Evolutionary conservation across 2,329 filamentous ascomycete genomes (phyloP).

Genomic region (Penicillium sclerotigenum): DNA sequence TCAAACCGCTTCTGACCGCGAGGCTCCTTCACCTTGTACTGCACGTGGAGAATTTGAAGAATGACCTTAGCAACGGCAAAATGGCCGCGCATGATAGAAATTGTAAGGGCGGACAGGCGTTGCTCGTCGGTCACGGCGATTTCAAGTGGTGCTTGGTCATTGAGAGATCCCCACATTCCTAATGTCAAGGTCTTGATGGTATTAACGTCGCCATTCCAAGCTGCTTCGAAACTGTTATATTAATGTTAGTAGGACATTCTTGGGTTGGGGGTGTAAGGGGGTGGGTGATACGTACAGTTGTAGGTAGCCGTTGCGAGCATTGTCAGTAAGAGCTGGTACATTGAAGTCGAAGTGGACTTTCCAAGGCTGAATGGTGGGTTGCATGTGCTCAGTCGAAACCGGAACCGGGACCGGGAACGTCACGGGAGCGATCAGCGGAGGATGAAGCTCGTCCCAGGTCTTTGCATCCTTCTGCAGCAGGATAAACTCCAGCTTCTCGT

Average conservation of each 20-base stretch:
- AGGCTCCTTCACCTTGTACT: constrained; percentile 60
- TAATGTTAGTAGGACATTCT: constrained; percentile 51
- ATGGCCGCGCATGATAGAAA: constrained; percentile 67
- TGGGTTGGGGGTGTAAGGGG: constrained; percentile 37
- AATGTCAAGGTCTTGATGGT: constrained; percentile 49
- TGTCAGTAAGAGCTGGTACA: constrained; percentile 50
- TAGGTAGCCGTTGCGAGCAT: constrained; percentile 58
- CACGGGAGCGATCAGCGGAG: constrained; percentile 26
- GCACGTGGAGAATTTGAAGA: constrained; percentile 66
- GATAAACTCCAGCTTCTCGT: constrained; percentile 53
- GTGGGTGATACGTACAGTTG: constrained; percentile 52
- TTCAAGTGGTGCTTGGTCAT: constrained; percentile 59
- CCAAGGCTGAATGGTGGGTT: constrained; percentile 36
- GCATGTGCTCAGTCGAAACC: constrained; percentile 6
- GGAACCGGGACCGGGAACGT: background rate
- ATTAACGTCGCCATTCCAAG: constrained; percentile 66
- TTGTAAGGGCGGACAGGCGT: constrained; percentile 60
- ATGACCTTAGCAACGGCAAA: constrained; percentile 61
- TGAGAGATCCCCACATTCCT: constrained; percentile 41
- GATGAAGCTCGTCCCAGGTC: constrained; percentile 63
- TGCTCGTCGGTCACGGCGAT: constrained; percentile 57
- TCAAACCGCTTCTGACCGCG: constrained; percentile 42
- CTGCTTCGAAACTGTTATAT: constrained; percentile 56
- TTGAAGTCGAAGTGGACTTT: constrained; percentile 52
- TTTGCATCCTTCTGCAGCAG: constrained; percentile 62